phyloP scores from a whole-genome alignment of 306 rosid genomes.

The Begonia fuchsioides region DNA sequence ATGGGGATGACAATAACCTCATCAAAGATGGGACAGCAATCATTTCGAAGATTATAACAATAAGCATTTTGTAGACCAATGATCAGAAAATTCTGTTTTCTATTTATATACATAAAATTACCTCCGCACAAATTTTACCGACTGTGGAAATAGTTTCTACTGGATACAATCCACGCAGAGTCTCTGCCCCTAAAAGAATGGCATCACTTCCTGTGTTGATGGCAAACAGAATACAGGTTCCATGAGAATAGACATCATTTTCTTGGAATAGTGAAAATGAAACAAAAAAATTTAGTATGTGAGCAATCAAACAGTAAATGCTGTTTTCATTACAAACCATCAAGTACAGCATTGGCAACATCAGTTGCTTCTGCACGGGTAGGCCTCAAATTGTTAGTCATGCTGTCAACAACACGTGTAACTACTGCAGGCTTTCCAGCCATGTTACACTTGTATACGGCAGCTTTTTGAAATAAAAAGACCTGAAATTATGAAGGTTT shows the following conservation, averaged over 20 bases:
- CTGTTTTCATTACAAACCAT: conserved; percentile 39
- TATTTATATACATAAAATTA: conserved; percentile 14
- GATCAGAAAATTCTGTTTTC: conserved; percentile 7
- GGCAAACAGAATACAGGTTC: conserved; percentile 1
- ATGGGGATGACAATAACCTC: not conserved
- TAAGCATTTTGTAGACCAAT: conserved; percentile 5
- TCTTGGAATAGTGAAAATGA: not conserved
- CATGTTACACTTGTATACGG: conserved; percentile 93
- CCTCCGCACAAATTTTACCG: conserved; percentile 93
- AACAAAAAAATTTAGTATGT: not conserved
- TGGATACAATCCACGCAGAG: conserved; percentile 92
- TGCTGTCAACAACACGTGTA: conserved; percentile 97
- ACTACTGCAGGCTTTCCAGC: conserved; percentile 99
- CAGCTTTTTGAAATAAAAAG: conserved; percentile 91
- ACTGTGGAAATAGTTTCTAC: conserved; percentile 89
- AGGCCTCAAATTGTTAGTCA: conserved; percentile 96
- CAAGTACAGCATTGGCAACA: conserved; percentile 97
- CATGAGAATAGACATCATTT: not conserved
- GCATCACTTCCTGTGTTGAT: conserved; percentile 80
- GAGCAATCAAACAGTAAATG: not conserved
- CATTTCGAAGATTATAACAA: not conserved
- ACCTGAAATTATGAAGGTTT: conserved; percentile 40
- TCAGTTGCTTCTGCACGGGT: conserved; percentile 99
- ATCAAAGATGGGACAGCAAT: not conserved
- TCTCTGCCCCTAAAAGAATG: conserved; percentile 95